Base-by-base conservation (phyloP, 2,329 filamentous ascomycete genomes). In the Cordyceps militaris region DNA sequence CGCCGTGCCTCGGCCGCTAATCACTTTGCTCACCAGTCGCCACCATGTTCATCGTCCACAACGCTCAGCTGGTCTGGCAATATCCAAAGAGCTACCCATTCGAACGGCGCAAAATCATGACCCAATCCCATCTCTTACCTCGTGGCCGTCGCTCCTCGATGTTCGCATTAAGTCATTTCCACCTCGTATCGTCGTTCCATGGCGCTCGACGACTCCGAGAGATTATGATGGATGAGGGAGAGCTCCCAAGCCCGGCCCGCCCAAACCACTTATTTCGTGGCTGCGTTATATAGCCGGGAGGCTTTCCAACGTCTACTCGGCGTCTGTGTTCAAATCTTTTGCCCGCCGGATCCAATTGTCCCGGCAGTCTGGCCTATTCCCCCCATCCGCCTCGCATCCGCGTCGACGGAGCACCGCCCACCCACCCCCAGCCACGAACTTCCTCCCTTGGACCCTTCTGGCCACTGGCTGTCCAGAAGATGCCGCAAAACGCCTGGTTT, bases 401-500 rank as follows among this genome's bases (percentile, higher is more conserved):
- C 34, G n/a, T 10, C 4, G 3, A 8, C 43, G 24, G 10, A 46
- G 24, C 23, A 24, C 11, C 13, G 14, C 10, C n/a, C 10, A 16
- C 34, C 34, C 16, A 5, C 14, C 13, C 38, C 50, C 50, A 53
- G 50, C 50, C 50, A 44, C 51, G 21, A 46, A 28, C 51, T 40
- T 44, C 51, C 51, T 46, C 51, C 42, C 51, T 54, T 54, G 51
- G 40, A 54, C 28, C 51, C 40, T 46, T 53, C 24, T 42, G 38
- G 50, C 26, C n/a, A 36, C 51, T 14, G 7, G 28, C 42, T 36
- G 51, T 26, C 23, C 50, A 53, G 34, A 53, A 53, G n/a, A 6
- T 38, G 50, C 50, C 50, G 38, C 26, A 34, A 32, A 53, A 30
- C 14, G 44, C 43, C 43, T 30, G 44, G 23, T 56, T 48, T 43